phyloP scores from a whole-genome alignment of 306 rosid species.

The Begonia loranthoides region DNA sequence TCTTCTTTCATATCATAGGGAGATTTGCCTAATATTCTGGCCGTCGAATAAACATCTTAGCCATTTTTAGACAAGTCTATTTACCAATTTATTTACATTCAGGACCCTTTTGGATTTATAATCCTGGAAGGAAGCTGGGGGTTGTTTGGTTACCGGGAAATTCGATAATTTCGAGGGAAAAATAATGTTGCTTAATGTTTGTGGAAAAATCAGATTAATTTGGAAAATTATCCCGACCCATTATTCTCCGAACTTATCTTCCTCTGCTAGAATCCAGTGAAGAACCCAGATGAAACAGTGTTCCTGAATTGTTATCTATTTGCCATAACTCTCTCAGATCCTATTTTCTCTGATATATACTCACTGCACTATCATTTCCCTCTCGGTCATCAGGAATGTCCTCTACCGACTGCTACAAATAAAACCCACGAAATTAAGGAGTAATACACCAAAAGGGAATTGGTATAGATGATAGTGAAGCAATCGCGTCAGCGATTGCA shows the following conservation, averaged over 20 bases:
- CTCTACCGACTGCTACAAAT: neutral
- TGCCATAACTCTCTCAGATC: neutral
- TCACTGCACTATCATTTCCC: neutral
- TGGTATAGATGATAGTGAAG: neutral
- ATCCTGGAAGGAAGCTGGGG: neutral
- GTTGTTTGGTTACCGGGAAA: neutral
- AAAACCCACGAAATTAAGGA: neutral
- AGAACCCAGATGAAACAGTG: too few species aligned
- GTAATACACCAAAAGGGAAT: neutral
- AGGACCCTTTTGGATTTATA: neutral
- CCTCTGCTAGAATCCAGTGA: neutral
- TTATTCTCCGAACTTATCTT: neutral
- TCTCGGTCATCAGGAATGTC: neutral
- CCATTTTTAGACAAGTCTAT: conserved; percentile 10
- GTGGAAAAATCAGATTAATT: neutral
- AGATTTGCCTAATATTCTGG: conserved; percentile 21
- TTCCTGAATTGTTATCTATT: neutral
- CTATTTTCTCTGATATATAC: neutral
- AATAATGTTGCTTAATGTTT: neutral
- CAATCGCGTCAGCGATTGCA: too few species aligned
- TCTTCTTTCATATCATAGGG: conserved; percentile 16
- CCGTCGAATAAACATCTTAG: conserved; percentile 19
- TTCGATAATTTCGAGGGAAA: neutral
- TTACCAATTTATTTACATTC: neutral
- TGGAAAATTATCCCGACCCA: neutral